These are phyloP conservation scores for Sporisorium sorghi DNA, from an alignment of 1,284 basidiomycete genomes.

Conservation along the genomic window DNA sequence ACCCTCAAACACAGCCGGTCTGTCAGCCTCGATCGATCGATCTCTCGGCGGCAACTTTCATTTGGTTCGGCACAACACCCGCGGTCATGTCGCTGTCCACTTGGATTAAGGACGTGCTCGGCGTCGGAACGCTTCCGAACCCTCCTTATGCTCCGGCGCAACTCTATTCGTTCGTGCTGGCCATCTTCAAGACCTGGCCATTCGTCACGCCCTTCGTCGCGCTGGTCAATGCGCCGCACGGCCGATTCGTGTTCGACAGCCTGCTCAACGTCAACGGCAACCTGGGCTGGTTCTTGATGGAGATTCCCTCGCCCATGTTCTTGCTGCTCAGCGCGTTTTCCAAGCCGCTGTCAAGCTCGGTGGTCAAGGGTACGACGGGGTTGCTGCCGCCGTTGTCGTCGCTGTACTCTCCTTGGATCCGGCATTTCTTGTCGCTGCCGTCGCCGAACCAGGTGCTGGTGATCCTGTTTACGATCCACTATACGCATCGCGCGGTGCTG, in stretches of 20 bases:
- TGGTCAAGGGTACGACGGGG: conserved; percentile 20
- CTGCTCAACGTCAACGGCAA: conserved; percentile 68
- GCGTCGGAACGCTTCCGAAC: conserved; percentile 33
- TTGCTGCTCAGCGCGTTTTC: conserved; percentile 69
- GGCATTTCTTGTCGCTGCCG: conserved; percentile 66
- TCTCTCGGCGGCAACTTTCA: no score
- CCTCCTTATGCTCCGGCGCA: conserved; percentile 52
- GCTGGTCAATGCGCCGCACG: conserved; percentile 79
- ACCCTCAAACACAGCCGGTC: conserved; percentile 1
- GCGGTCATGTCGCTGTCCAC: conserved; percentile 37
- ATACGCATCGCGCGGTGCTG: conserved; percentile 83
- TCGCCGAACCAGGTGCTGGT: conserved; percentile 75
- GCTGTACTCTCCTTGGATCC: conserved; percentile 61
- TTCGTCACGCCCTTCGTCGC: conserved; percentile 71
- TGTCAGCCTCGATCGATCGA: no score
- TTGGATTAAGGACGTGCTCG: conserved; percentile 46
- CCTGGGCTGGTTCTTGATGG: conserved; percentile 85
- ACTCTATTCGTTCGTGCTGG: conserved; percentile 57
- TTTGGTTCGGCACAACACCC: no score
- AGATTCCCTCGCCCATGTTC: conserved; percentile 79
- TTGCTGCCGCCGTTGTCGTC: conserved; percentile 25
- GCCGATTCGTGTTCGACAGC: conserved; percentile 74
- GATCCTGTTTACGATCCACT: conserved; percentile 79
- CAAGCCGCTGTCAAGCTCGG: conserved; percentile 72
- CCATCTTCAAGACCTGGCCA: conserved; percentile 70